phyloP scores from a whole-genome alignment of 768 basidiomycete species.

The Inosperma sp. region DNA sequence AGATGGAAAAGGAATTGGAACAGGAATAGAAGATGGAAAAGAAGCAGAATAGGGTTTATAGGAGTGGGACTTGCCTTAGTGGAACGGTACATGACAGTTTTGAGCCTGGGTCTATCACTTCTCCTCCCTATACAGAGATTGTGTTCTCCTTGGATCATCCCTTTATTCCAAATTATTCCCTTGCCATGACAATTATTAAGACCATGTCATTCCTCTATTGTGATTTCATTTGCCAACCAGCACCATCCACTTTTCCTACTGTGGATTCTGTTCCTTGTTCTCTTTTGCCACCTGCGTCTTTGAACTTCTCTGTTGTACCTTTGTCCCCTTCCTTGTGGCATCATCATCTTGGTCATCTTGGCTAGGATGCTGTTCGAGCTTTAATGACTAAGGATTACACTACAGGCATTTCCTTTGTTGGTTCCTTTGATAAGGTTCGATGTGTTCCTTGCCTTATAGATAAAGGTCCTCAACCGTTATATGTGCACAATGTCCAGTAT shows the following conservation, averaged over 20 bases:
- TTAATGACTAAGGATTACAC: slow-evolving; percentile 1
- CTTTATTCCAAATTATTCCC: not conserved
- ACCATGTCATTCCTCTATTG: slow-evolving; percentile 5
- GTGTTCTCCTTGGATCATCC: not conserved
- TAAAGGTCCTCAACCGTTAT: slow-evolving; percentile 9
- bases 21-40: no score
- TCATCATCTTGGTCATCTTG: slow-evolving; percentile 10
- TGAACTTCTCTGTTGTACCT: not conserved
- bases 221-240: not conserved
- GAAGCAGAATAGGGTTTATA: no score
- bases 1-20: no score
- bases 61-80: no score
- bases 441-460: slow-evolving; percentile 15
- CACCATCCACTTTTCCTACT: not conserved
- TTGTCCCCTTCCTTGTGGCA: slow-evolving; percentile 11
- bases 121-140: not conserved
- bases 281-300: not conserved
- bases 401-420: slow-evolving; percentile 1
- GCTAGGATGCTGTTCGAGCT: not conserved
- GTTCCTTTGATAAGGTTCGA: not conserved
- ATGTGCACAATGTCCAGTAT: slow-evolving; percentile 6
- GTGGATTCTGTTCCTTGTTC: slow-evolving; percentile 1
- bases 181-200: not conserved
- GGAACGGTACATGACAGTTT: no score
- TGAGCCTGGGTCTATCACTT: not conserved